Conservation (phyloP, 2,329 filamentous ascomycete genomes). For the Thielaviopsis musarum region DNA sequence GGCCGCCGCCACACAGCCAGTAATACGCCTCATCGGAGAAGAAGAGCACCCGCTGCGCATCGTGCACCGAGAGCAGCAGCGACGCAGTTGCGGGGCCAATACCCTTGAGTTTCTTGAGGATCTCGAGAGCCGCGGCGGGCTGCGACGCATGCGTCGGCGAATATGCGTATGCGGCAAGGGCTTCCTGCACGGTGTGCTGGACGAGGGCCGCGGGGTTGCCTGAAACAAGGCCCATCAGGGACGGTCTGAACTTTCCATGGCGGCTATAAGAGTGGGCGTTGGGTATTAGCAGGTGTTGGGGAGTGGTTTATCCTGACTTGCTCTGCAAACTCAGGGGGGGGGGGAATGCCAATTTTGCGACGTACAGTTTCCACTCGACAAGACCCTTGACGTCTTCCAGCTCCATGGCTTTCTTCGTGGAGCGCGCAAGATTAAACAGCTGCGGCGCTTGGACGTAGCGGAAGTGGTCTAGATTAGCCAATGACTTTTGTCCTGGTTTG, state of each 20-base stretch:
- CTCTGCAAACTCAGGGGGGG: no score
- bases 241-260: slow-evolving; percentile 46
- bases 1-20: slow-evolving; percentile 46
- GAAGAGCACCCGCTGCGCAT: slow-evolving; percentile 45
- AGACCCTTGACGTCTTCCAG: slow-evolving; percentile 42
- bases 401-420: slow-evolving; percentile 25
- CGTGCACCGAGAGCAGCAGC: slow-evolving; percentile 49
- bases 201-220: slow-evolving; percentile 36
- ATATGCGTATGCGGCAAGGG: slow-evolving; percentile 28
- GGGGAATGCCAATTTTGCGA: slow-evolving; percentile 5
- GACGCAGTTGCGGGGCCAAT: slow-evolving; percentile 69
- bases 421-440: slow-evolving; percentile 23
- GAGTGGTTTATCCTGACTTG: no score
- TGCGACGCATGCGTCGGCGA: slow-evolving; percentile 15
- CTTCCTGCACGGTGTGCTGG: slow-evolving; percentile 30
- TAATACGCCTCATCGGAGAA: slow-evolving; percentile 68
- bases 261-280: slow-evolving; percentile 21
- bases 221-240: slow-evolving; percentile 42
- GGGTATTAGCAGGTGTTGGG: no score
- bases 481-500: slow-evolving; percentile 32
- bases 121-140: slow-evolving; percentile 31
- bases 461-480: slow-evolving; percentile 41
- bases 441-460: slow-evolving; percentile 38
- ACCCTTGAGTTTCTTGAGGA: slow-evolving; percentile 46
- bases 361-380: slow-evolving; percentile 57